Base-by-base conservation (phyloP, 2,329 filamentous ascomycete species). In the Monilinia fructicola region DNA sequence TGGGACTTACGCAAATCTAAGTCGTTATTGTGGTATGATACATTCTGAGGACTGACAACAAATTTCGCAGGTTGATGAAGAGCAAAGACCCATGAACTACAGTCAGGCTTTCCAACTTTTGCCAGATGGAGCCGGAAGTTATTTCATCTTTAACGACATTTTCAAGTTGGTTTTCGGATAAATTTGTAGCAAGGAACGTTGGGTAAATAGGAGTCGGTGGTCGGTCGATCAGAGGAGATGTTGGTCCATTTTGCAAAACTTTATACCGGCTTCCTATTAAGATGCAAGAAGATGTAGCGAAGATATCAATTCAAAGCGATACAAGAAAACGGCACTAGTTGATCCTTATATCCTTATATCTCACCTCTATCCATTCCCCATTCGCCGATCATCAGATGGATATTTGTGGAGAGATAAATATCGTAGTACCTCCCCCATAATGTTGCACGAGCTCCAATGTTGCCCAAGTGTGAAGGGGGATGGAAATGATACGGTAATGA, bases 111-210 rank as follows among this genome's bases (percentile, higher is more conserved):
- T 98, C 86, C 90, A 96, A 79, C 89, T 98, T 70, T 79, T 87
- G 71, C 88, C 87, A 69, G 90, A 92, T 65, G 79, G 79, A 38
- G 72, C 75, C 61, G 89, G 87, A 73, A 87, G 84, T 80, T 97
- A 90, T 83, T 97, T 87, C 78, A 90, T 98, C 77, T 89, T 89
- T 82, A 97, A 98, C 84, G 94, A 98, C 79, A 81, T 98, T 78
- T 98, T 98, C 88, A 91, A 91, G 81, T 86, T 98, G 69, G 86
- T 97, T 73, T 94, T 91, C 80, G 83, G 73, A 69, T 75, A 63
- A 70, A n/a, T 54, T 38, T 48, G 42, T 16, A 44, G 52, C 54
- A 31, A 60, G n/a, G 26, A 55, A 46, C 23, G 42, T 71, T 73
- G 69, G 70, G 68, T 72, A 71, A 64, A 70, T 67, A 69, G 42